Evolutionary conservation across 2,329 filamentous ascomycete genomes (phyloP).

Genomic region (Aspergillus sclerotialis): DNA sequence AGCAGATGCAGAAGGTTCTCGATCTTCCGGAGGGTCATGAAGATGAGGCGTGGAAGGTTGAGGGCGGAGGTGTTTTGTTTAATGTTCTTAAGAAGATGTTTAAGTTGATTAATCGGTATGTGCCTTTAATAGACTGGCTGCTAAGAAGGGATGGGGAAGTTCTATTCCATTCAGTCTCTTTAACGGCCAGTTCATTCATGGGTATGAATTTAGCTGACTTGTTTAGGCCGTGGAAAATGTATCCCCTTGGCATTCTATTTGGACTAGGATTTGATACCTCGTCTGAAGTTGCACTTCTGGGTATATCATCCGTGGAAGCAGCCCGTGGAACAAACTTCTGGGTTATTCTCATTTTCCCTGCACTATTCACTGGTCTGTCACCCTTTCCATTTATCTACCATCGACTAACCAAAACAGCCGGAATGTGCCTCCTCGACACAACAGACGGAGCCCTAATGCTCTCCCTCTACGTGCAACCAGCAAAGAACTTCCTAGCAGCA

Average conservation of each 20-base stretch:
- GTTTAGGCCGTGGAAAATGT: constrained; percentile 76
- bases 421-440: constrained; percentile 93
- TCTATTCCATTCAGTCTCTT: too few relatives aligned
- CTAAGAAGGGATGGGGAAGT: too few relatives aligned
- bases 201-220: too few relatives aligned
- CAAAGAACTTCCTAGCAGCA: constrained; percentile 31
- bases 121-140: too few relatives aligned
- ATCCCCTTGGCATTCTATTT: constrained; percentile 79
- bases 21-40: constrained; percentile 37
- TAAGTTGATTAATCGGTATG: constrained; percentile 54
- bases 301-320: constrained; percentile 82
- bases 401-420: constrained; percentile 48
- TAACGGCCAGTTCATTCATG: too few relatives aligned
- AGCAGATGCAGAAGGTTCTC: constrained; percentile 59
- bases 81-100: constrained; percentile 68
- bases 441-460: constrained; percentile 93
- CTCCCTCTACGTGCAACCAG: constrained; percentile 67
- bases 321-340: constrained; percentile 82
- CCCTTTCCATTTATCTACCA: too few relatives aligned
- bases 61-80: constrained; percentile 71
- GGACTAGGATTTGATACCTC: constrained; percentile 93
- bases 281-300: constrained; percentile 85
- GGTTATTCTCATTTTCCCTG: constrained; percentile 86
- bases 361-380: constrained; percentile 70
- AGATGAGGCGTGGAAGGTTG: constrained; percentile 56